Percentiles rank a stretch among this genome's conserved stretches.
Evolutionary conservation across 1,139 yeast genomes (phyloP).

Genomic region (Saccharomycopsis hybrid): DNA sequence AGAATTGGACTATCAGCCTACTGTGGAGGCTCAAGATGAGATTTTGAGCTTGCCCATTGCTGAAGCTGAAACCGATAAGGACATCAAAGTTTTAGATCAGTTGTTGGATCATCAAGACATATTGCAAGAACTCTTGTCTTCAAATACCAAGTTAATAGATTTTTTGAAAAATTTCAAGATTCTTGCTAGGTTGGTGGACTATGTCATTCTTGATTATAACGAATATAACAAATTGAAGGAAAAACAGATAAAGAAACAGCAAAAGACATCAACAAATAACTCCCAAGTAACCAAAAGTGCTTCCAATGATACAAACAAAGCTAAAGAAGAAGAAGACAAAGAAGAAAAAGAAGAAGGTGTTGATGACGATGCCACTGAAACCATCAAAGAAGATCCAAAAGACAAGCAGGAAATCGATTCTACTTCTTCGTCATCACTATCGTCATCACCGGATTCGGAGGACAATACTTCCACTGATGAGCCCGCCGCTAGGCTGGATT

Average conservation of each 20-base stretch:
- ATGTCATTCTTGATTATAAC: constrained; percentile 22
- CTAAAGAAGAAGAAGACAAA: too few relatives aligned
- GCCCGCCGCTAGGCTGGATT: neutral
- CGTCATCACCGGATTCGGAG: too few relatives aligned
- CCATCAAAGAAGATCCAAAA: too few relatives aligned
- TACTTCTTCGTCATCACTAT: constrained; percentile 2
- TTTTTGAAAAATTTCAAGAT: constrained; percentile 42
- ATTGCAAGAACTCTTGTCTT: constrained; percentile 32
- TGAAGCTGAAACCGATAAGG: constrained; percentile 7
- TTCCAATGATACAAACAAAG: too few relatives aligned
- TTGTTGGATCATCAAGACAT: constrained; percentile 34
- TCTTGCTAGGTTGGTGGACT: constrained; percentile 29
- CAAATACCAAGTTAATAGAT: constrained; percentile 39
- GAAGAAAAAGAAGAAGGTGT: too few relatives aligned
- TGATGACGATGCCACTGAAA: constrained; percentile 2
- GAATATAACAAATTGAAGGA: constrained; percentile 15
- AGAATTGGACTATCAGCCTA: constrained; percentile 24
- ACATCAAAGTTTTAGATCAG: constrained; percentile 30
- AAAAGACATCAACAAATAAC: too few relatives aligned
- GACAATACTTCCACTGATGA: too few relatives aligned
- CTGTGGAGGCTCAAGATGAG: constrained; percentile 23
- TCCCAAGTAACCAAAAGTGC: too few relatives aligned
- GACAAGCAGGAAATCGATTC: constrained; percentile 22
- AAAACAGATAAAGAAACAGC: constrained; percentile 4
- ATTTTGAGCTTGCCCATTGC: constrained; percentile 5